phyloP scores from a whole-genome alignment of 2,329 filamentous ascomycete genomes.

The Botryotinia globosa region DNA sequence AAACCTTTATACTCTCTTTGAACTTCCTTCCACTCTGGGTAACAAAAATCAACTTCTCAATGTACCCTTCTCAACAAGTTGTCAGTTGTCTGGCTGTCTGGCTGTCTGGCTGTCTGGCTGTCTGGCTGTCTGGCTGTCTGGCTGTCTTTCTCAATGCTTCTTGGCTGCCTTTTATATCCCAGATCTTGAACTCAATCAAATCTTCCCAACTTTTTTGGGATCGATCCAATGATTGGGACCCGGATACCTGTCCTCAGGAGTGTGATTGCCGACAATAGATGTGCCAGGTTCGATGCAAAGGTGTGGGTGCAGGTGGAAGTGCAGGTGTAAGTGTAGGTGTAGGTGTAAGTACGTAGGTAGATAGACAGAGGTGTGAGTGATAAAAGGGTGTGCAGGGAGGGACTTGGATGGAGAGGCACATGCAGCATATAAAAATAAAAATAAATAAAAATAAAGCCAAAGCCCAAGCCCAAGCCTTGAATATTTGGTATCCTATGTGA shows the following conservation, averaged over 20 bases:
- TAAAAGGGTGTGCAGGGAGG: conserved; percentile 6
- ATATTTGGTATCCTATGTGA: background rate
- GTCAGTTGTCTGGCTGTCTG: background rate
- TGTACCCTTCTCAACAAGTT: background rate
- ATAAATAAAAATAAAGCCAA: background rate
- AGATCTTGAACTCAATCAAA: background rate
- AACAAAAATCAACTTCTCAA: background rate
- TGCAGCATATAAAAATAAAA: background rate
- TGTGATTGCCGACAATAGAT: conserved; percentile 2
- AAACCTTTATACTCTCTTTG: conserved; percentile 9
- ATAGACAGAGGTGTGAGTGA: background rate
- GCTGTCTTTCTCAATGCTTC: conserved; percentile 3
- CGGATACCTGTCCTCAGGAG: conserved; percentile 6
- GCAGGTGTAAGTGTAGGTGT: background rate
- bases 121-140: background rate
- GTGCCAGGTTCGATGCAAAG: background rate
- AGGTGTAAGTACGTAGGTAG: background rate
- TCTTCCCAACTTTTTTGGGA: background rate
- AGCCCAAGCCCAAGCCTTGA: background rate
- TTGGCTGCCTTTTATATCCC: background rate
- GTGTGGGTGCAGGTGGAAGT: background rate
- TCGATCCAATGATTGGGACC: background rate
- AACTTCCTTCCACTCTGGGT: background rate
- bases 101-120: background rate
- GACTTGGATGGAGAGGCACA: conserved; percentile 3